Base-by-base conservation (phyloP, 495 filamentous ascomycete species). In the Lasiosphaeria ovina region DNA sequence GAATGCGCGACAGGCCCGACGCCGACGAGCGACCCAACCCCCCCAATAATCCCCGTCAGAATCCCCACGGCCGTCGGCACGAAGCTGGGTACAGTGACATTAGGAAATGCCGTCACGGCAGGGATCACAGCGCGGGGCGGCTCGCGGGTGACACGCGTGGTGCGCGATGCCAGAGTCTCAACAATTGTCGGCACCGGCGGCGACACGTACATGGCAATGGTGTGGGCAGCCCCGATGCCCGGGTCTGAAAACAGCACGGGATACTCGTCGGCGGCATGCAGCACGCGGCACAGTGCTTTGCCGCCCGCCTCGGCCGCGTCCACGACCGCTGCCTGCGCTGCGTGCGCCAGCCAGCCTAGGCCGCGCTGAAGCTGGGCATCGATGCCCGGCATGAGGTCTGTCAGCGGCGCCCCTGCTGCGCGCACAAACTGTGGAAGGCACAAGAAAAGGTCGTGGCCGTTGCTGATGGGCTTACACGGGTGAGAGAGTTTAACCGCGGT, bases 211-310 rank as follows among this genome's bases (percentile, higher is more conserved):
- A 54, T 57, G 0, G 61, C 66, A 14, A 64, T 54, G 5, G 64
- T 69, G 35, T 64, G 51, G 10, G 54, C 14, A 10, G 14, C 52
- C 3, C 61, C 31, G 3, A 64, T 54, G 3, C 61, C 64, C 2
- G 61, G 48, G 11, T 67, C 64, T 11, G 45, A 52, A 33, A 5
- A 67, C 36, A 6, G 67, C 35, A 17, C 57, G 31, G 34, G 6
- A 47, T 67, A 66, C 50, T 64, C 61, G 33, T 63, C 64, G 4
- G 35, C 6, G 3, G 31, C 50, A 31, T 69, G 66, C 4, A 64
- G 36, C 2, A 62, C 42, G 10, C 56, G 38, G 31, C 66, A 68
- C 8, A 68, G 16, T 17, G 50, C 24, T n/a, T 59, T 24, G 0
- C 60, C 57, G 17, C 63, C 56, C 4, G 58, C 42, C 35, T 66